Percentiles rank a stretch among this genome's conserved stretches.
Conservation (phyloP, 192 early-diverging fungal species). For the Backusella tuberculispora region DNA sequence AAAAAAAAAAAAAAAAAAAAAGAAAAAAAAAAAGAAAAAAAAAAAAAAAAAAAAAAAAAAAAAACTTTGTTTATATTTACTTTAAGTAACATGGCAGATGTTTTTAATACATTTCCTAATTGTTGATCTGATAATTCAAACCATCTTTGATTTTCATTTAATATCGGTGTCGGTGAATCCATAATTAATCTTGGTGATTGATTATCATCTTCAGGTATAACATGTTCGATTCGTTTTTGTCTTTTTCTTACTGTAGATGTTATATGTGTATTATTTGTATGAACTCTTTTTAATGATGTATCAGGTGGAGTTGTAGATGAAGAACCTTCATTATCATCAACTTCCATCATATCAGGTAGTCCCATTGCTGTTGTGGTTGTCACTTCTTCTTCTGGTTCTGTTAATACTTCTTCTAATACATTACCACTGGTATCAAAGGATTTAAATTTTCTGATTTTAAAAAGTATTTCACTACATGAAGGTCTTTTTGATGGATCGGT, state of each 20-base stretch:
- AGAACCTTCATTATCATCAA: not conserved
- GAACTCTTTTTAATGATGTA: not conserved
- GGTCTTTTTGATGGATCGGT: constrained; percentile 61
- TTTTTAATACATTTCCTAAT: constrained; percentile 9
- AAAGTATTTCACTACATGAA: constrained; percentile 63
- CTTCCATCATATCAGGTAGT: not conserved
- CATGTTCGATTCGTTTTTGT: not conserved
- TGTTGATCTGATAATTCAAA: not conserved
- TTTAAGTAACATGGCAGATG: constrained; percentile 15
- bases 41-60: too few species aligned
- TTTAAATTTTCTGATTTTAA: constrained; percentile 29
- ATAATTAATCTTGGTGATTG: not conserved
- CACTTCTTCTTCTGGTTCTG: not conserved
- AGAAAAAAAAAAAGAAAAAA: not conserved
- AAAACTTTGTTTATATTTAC: not conserved
- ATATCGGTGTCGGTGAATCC: not conserved
- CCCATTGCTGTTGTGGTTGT: not conserved
- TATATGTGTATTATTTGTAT: not conserved
- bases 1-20: too few species aligned
- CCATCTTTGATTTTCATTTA: not conserved
- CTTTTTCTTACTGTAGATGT: not conserved
- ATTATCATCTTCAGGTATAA: not conserved
- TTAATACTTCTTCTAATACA: not conserved
- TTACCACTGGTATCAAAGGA: not conserved
- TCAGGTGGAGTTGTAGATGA: not conserved